Evolutionary conservation across 106 monocot species (phyloP).

Genomic region (Allium cepa): DNA sequence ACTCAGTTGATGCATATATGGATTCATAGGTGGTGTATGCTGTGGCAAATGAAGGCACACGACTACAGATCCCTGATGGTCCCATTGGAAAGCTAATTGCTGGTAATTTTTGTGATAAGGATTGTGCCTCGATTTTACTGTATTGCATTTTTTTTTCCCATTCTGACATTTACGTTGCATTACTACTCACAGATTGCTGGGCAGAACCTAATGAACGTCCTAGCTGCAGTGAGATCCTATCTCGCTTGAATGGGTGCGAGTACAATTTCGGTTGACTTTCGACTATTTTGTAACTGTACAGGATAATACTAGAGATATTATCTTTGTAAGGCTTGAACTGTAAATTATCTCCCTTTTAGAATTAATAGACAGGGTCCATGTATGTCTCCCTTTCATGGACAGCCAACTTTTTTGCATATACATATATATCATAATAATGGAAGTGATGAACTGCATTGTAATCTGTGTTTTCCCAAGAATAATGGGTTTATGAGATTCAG

Average conservation of each 20-base stretch:
- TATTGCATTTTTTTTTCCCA: neutral
- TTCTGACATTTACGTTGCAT: neutral
- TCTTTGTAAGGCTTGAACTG: constrained; percentile 15
- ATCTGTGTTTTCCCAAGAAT: too few relatives aligned
- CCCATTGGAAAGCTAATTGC: constrained; percentile 85
- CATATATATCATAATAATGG: too few relatives aligned
- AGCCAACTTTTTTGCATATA: constrained; percentile 2
- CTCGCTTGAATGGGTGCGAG: constrained; percentile 94
- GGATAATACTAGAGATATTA: constrained; percentile 14
- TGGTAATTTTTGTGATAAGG: constrained; percentile 23
- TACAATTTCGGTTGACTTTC: constrained; percentile 54
- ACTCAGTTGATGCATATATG: too few relatives aligned
- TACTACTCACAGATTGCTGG: constrained; percentile 73
- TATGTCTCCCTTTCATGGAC: constrained; percentile 1
- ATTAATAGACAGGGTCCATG: neutral
- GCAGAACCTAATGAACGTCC: constrained; percentile 85
- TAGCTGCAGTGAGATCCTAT: constrained; percentile 87
- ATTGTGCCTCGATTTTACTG: neutral
- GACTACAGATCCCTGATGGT: constrained; percentile 85
- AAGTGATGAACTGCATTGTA: too few relatives aligned
- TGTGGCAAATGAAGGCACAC: constrained; percentile 77
- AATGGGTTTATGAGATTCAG: too few relatives aligned
- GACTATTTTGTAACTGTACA: constrained; percentile 18
- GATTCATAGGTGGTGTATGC: constrained; percentile 73
- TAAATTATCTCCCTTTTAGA: constrained; percentile 21